A percentile compares a stretch with the other conserved stretches of the same genome.
Evolutionary conservation across 306 rosid species (phyloP).

Genomic region (Prunus campanulata): DNA sequence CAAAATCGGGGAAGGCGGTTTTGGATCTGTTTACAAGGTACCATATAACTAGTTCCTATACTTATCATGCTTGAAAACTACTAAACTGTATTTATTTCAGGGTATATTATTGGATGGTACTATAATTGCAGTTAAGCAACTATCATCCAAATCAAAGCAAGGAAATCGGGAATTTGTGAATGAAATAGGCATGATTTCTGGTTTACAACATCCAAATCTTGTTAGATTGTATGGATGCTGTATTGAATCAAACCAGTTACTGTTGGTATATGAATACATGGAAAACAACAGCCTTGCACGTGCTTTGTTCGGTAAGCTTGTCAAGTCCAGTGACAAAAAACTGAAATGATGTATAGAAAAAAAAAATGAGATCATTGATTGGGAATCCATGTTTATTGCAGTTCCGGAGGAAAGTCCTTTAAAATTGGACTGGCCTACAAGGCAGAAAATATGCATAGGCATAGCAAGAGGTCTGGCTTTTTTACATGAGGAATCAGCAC

Average conservation of each 20-base stretch:
- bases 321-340: background rate
- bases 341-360: background rate
- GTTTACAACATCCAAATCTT: conserved; percentile 61
- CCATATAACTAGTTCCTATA: background rate
- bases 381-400: background rate
- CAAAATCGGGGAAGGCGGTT: conserved; percentile 73
- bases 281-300: conserved; percentile 54
- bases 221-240: conserved; percentile 63
- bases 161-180: conserved; percentile 62
- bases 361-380: background rate
- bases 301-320: conserved; percentile 53
- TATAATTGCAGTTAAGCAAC: conserved; percentile 56
- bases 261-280: conserved; percentile 63
- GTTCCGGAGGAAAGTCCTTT: conserved; percentile 13
- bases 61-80: no score
- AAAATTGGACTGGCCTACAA: conserved; percentile 54
- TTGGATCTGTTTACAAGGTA: conserved; percentile 74
- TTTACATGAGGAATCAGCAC: conserved; percentile 51
- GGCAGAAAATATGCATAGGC: conserved; percentile 54
- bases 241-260: conserved; percentile 47
- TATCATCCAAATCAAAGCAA: conserved; percentile 53
- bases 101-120: conserved; percentile 54
- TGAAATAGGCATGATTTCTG: conserved; percentile 62
- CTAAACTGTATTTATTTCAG: conserved; percentile 15
- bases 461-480: conserved; percentile 58